Base-by-base conservation (phyloP, 2,329 filamentous ascomycete species). In the Allantophomopsis lycopodina region DNA sequence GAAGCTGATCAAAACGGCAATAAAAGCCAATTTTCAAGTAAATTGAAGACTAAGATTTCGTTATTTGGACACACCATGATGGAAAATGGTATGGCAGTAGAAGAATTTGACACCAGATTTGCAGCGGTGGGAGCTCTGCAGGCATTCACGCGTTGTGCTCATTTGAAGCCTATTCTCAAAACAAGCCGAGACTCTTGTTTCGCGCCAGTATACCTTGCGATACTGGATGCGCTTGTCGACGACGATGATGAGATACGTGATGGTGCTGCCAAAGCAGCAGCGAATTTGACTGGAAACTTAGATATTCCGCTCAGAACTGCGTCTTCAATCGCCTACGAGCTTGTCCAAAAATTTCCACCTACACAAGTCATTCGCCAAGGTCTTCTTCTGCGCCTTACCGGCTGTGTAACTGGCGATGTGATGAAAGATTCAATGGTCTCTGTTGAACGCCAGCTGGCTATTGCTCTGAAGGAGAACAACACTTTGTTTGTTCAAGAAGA, bases 191-290 rank as follows among this genome's bases (percentile, higher is more conserved):
- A 41, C 44, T n/a, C 40, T 45, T 12, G 60, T 74, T 28, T 57
- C 85, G 2, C 23, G 10, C 62, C 72, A 2, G 62, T 73, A 21
- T 70, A 82, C 38, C 56, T 86, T 5, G 65, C 79, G 3, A 62
- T 89, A 1, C 88, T 91, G 57, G 79, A 86, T 53, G 66, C 77
- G 35, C 68, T 94, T 4, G 83, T 84, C 53, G 91, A 96, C 54
- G 89, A 96, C 54, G 89, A 96, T 53, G 85, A 94, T 45, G 87
- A 95, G 42, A 73, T 95, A 46, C 76, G 89, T 35, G 71, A 79
- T 28, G 56, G 72, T 1, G 80, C 79, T 7, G 72, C 78, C 2
- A 43, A 49, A 0, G 66, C 72, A 1, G 64, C 69, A 0, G 54
- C 59, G 5, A 55, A 52, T 16, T 55, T 83, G 17, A 48, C 79